Base-by-base conservation (phyloP, 345 rosid species). In the Aquilaria yunnanensis region DNA sequence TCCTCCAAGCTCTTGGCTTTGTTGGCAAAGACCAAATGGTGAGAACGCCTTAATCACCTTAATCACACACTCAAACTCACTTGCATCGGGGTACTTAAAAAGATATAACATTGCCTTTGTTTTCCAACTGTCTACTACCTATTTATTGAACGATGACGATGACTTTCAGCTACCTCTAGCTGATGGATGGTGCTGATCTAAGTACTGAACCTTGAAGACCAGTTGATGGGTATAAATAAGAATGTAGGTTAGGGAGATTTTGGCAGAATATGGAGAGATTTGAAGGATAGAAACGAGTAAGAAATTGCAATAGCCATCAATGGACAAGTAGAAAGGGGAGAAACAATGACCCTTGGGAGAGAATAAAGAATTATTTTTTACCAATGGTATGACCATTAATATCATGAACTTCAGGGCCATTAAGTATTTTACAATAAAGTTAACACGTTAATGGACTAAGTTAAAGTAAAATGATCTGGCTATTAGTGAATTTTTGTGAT, bases 51-150 rank as follows among this genome's bases (percentile, higher is more conserved):
- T 80, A n/a, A 81, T 62, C 10, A 76, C 74, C 46, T 76, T 79
- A 47, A 81, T 63, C 51, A 81, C 86, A 3, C 72, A 57, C 16
- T 79, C 86, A 30, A 81, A 65, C 53, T 72, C 71, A 14, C 54
- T 23, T 2, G 76, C 73, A 56, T 74, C 37, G 2, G 81, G 83
- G 65, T 81, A 81, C 72, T 81, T 80, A 9, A 83, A 83, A 0
- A 81, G 61, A 47, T 81, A 83, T 61, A 79, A 33, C 10, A 76
- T 81, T 12, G 76, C 77, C 76, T 71, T 79, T 55, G 54, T 16
- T 68, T 76, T 76, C 86, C 86, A 81, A 66, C 83, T 77, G 46
- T 70, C 86, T 8, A 77, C 37, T 5, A 74, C 72, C 85, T 85
- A 80, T 63, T 78, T 72, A 61, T 70, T 74, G 0, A 52, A 33